These are phyloP conservation scores for Fraxinus floribunda DNA, from an alignment of 305 asterid species.

Conservation along the genomic window DNA sequence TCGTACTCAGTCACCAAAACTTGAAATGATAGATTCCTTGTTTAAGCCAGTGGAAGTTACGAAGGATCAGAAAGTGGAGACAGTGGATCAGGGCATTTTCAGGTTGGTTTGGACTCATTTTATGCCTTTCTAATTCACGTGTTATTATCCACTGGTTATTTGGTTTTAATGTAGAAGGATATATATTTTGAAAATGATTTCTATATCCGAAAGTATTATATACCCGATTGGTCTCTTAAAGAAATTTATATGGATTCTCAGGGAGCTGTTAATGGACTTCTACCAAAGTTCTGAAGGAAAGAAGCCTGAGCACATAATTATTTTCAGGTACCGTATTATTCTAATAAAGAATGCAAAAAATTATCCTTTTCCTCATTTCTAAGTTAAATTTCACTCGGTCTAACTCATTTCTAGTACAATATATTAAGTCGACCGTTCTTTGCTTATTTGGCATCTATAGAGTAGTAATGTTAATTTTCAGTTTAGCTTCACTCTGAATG, in stretches of 20 bases:
- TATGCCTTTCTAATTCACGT: neutral
- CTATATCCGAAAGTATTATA: neutral
- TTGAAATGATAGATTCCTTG: slow-evolving; percentile 62
- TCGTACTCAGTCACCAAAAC: slow-evolving; percentile 59
- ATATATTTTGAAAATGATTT: neutral
- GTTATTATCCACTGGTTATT: neutral
- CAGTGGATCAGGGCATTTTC: slow-evolving; percentile 46
- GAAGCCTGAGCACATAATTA: slow-evolving; percentile 65
- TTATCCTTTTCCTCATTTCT: neutral
- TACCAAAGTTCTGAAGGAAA: slow-evolving; percentile 33
- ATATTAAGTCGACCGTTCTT: neutral
- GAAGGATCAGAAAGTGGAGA: slow-evolving; percentile 26
- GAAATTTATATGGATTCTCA: slow-evolving; percentile 13
- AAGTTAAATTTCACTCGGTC: neutral
- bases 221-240: neutral
- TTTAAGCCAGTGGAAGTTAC: slow-evolving; percentile 38
- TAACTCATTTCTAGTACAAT: neutral
- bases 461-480: neutral
- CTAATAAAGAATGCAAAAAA: neutral
- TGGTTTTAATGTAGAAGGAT: neutral
- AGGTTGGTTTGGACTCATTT: slow-evolving; percentile 34
- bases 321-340: slow-evolving; percentile 45
- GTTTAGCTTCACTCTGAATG: neutral
- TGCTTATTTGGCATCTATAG: neutral
- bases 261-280: slow-evolving; percentile 65